Base-by-base conservation (phyloP, 1,284 basidiomycete species). In the Sparassis latifolia region DNA sequence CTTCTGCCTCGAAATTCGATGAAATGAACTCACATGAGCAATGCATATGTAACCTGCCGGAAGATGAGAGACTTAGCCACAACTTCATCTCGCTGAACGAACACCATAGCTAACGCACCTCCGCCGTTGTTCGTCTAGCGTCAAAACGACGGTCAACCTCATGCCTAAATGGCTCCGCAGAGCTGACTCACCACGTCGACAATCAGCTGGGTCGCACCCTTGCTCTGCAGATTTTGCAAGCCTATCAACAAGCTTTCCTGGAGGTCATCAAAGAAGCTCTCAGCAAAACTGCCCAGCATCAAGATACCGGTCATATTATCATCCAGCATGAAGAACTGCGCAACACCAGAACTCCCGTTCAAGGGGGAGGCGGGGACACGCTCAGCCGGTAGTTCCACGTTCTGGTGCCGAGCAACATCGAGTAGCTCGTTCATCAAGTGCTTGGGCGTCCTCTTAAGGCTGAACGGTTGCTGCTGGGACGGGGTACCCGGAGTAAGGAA, bases 201-300 rank as follows among this genome's bases (percentile, higher is more conserved):
- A 47, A 83, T 70, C 38, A 83, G 64, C 57, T 72, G 74, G 4
- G 70, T 75, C 9, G 77, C 79, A 42, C 80, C 80, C 46, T 64
- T 56, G 12, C 64, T 60, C 58, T 76, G 80, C 58, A 84, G 62
- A 12, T 68, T 71, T 33, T 71, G 63, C 55, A 82, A 60, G 5
- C 80, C 81, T 2, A 65, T 65, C 45, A 83, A 55, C 48, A 83
- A 59, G 38, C 73, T 72, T 32, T 64, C 58, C 53, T 75, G 63
- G 52, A 82, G 72, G 2, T 56, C 56, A 45, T 65, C 62, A 55
- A 76, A 78, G 51, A 68, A 65, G 2, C 55, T 53, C 10, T 76
- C 77, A 1, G 74, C 74, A 63, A 83, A 83, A 59, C 79, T 81
- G 12, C 80, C 80, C 10, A 83, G 70, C 20, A 78, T 76, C 45